Evolutionary conservation across 352 stramenopile species (phyloP), one percentile per base, ranked within the genome.

Genomic region (Globisporangium spiculum): DNA sequence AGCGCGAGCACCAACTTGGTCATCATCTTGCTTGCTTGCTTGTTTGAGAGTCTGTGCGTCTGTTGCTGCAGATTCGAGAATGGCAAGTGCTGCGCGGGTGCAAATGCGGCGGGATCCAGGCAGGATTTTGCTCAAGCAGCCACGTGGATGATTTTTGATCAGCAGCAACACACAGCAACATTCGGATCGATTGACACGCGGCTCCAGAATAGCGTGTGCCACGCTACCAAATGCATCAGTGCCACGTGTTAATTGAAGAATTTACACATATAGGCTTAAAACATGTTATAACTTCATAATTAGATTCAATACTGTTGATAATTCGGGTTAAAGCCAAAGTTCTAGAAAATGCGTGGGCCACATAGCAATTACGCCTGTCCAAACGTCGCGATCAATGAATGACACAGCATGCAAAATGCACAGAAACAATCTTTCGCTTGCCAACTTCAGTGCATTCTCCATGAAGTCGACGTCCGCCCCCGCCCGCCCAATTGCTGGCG

Each of bases 1-100:
- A 89, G 67, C 54, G 72, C 71, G 36, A 80, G 69, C 58, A 90
- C 75, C 30, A 89, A 63, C 71, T 91, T 91, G 46, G 80, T 86
- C 74, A 91, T 75, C 83, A 91, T 89, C 58, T 14, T 60, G 5
- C 27, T 60, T 60, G 16, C 3, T 60, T 46, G 12, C 12, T 22
- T 24, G 27, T n/a, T 44, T 44, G 27, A 16, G 27, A 22, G 53
- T 59, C 24, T 59, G 53, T 38, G 55, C 4, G 27, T 60, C 26
- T 60, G 54, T 60, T 60, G 27, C 30, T 27, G 56, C 56, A 50
- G 56, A 62, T 62, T 62, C 56, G 56, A 62, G 56, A 62, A 62
- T 62, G 56, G 56, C 38, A 46, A 26, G 24, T 38, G 26, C 53
- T 7, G 26, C 32, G n/a, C 48, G 50, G 26, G 12, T 38, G 54